Conservation (phyloP, 345 rosid genomes). For the Ailanthus altissimus region DNA sequence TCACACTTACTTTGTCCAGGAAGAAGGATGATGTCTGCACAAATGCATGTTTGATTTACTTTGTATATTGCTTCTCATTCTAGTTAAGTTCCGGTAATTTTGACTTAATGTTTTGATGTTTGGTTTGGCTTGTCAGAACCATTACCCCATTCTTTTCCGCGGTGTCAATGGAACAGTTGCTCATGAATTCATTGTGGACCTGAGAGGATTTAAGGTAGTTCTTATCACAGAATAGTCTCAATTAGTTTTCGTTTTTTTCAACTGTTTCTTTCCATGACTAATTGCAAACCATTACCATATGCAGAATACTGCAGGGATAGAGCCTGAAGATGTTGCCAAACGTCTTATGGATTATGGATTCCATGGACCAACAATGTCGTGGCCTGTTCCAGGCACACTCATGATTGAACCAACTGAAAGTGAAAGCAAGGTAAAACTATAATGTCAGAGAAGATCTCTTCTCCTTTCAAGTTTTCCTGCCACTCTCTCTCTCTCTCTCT, state of each 20-base stretch:
- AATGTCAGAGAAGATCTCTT: conserved; percentile 3
- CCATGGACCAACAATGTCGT: conserved; percentile 98
- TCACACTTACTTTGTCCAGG: conserved; percentile 1
- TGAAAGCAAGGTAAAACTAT: conserved; percentile 86
- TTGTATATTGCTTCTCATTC: neutral
- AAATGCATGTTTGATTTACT: neutral
- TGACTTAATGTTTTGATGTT: neutral
- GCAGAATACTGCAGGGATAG: conserved; percentile 89
- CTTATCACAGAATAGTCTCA: neutral
- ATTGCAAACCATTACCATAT: conserved; percentile 15
- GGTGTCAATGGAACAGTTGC: conserved; percentile 95
- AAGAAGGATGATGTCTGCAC: neutral
- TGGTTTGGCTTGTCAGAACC: conserved; percentile 45
- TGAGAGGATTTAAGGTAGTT: conserved; percentile 88
- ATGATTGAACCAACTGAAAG: conserved; percentile 99
- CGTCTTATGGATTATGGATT: conserved; percentile 96
- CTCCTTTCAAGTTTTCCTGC: neutral
- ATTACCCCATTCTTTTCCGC: conserved; percentile 90
- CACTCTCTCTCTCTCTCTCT: conserved; percentile 18
- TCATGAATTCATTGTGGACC: conserved; percentile 92
- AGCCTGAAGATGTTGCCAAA: conserved; percentile 97
- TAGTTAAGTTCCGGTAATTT: conserved; percentile 2
- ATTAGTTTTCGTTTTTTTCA: conserved; percentile 1
- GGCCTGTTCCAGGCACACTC: conserved; percentile 99
- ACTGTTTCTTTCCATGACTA: conserved; percentile 19